These are phyloP conservation scores for Penicillium oxalicum DNA, from an alignment of 2,329 filamentous ascomycete genomes.

Conservation along the genomic window DNA sequence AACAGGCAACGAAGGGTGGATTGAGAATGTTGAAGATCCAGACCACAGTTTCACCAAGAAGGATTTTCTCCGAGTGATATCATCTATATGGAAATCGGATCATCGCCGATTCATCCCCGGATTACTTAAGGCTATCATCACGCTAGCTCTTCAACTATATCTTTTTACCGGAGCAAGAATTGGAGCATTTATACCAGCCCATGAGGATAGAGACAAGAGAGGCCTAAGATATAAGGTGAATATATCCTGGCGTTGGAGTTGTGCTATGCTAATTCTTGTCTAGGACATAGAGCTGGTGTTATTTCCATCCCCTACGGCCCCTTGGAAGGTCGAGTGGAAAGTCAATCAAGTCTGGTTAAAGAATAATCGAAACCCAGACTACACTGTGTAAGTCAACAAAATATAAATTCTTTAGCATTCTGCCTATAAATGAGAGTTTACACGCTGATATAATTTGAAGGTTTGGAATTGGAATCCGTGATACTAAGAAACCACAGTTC, in stretches of 20 bases:
- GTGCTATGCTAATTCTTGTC: conserved; percentile 1
- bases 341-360: conserved; percentile 11
- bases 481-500: conserved; percentile 14
- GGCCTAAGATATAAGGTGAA: conserved; percentile 8
- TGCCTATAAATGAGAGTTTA: neutral
- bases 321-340: conserved; percentile 14
- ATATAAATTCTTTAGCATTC: neutral
- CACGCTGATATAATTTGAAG: conserved; percentile 1
- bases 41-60: conserved; percentile 11
- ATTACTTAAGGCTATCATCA: conserved; percentile 12
- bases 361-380: conserved; percentile 13
- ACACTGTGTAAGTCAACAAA: conserved; percentile 8
- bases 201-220: conserved; percentile 6
- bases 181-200: conserved; percentile 10
- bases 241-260: neutral
- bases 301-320: conserved; percentile 11
- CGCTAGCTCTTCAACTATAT: conserved; percentile 12
- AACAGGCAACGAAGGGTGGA: neutral
- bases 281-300: conserved; percentile 13
- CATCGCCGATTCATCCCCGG: conserved; percentile 9
- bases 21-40: conserved; percentile 11
- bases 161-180: conserved; percentile 14
- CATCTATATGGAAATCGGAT: neutral
- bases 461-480: conserved; percentile 13
- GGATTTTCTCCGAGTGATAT: conserved; percentile 9